Base-by-base conservation (phyloP, 2,329 filamentous ascomycete genomes). In the Neofusicoccum sp. region DNA sequence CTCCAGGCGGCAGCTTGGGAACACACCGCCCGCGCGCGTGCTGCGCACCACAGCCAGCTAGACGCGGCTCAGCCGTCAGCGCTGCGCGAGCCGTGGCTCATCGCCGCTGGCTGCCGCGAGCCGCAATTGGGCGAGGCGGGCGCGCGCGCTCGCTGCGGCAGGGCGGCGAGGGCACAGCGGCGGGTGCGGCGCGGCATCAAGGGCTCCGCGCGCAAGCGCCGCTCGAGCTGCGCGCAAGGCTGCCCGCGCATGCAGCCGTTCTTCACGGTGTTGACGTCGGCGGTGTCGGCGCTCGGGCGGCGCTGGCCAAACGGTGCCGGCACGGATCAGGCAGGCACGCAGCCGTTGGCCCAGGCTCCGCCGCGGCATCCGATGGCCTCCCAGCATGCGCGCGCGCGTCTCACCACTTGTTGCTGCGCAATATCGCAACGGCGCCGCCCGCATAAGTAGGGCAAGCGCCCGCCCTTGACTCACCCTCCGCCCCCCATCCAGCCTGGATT, bases 361-460 rank as follows among this genome's bases (percentile, higher is more conserved):
- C 54, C 39, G 54, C 28, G 39, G 54, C 41, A 58, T 45, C 54
- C 56, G 56, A 41, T 14, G 43, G 41, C 39, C 29, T 58, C 36
- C 44, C 45, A 16, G 45, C 58, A 34, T 6, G 33, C 29, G 28
- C 16, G 14, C n/a, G 60, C 28, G 37, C 48, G 29, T 47, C 61
- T 62, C 50, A 47, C 61, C 49, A 54, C 61, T 56, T 16, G 16
- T 34, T 56, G 41, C 61, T 56, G 45, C 61, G 39, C 37, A 62
- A 47, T 48, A 29, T 47, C 43, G 31, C 61, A 39, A 39, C 60
- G 31, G 52, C 28, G 52, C 52, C 22, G 37, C 37, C n/a, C 39
- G 28, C 54, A 60, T 60, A 60, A 59, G 29, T 36, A 49, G 56
- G 45, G 56, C 56, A 60, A 39, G 16, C 28, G 56, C 56, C 45